Percentiles rank a stretch among this genome's conserved stretches.
phyloP scores from a whole-genome alignment of 768 basidiomycete species.

The Boletus rubroflammeus region DNA sequence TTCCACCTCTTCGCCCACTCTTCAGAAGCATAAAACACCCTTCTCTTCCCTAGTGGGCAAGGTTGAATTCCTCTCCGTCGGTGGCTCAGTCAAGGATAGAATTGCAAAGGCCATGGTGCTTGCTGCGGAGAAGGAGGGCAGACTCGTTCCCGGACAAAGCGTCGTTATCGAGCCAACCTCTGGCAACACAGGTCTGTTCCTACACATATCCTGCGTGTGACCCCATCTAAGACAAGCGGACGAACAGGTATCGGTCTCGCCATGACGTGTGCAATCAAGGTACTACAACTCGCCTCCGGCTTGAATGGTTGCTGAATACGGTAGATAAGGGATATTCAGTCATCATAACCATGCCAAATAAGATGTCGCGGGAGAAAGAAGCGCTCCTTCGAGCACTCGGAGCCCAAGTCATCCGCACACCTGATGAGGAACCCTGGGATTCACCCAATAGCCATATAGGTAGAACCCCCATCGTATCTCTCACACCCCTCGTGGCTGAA shows the following conservation, averaged over 20 bases:
- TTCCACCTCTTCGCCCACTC: background rate
- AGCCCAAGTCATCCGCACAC: constrained; percentile 92
- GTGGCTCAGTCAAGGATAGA: constrained; percentile 94
- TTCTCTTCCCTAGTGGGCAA: constrained; percentile 64
- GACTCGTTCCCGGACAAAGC: constrained; percentile 80
- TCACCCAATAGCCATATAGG: constrained; percentile 91
- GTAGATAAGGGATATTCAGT: constrained; percentile 87
- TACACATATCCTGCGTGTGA: background rate
- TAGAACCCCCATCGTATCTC: constrained; percentile 42
- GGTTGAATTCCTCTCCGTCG: constrained; percentile 84
- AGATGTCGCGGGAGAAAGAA: constrained; percentile 97
- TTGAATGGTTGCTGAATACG: constrained; percentile 63
- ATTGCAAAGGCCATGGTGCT: constrained; percentile 97
- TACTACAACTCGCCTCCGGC: constrained; percentile 30
- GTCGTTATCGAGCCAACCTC: constrained; percentile 95
- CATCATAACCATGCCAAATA: constrained; percentile 87
- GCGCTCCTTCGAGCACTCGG: constrained; percentile 87
- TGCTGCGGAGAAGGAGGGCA: constrained; percentile 86
- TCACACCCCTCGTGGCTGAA: constrained; percentile 69
- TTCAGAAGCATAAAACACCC: background rate
- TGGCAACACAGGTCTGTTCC: constrained; percentile 81
- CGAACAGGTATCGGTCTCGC: constrained; percentile 84
- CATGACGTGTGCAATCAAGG: constrained; percentile 92
- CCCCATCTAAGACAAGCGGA: background rate
- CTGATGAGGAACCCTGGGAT: constrained; percentile 85